Conservation (phyloP, 1,284 basidiomycete species). For the Heterobasidion irregulare region DNA sequence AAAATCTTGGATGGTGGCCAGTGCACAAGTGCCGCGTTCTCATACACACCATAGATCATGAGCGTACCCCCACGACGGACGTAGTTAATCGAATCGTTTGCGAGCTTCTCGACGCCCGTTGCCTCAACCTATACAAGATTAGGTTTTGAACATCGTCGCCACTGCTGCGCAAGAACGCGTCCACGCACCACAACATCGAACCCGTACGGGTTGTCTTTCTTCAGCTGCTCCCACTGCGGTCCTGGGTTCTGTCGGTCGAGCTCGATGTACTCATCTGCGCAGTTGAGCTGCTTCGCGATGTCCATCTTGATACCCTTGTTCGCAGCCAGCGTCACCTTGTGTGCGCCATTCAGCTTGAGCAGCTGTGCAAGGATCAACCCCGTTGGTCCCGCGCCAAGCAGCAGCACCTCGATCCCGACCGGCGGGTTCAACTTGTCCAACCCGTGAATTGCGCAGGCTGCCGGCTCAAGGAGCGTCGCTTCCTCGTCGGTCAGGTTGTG, state of each 20-base stretch:
- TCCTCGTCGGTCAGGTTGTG: constrained; percentile 53
- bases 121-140: constrained; percentile 33
- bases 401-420: constrained; percentile 45
- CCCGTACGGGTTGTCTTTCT: constrained; percentile 50
- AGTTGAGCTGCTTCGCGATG: constrained; percentile 42
- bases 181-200: constrained; percentile 47
- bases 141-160: not conserved
- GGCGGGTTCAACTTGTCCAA: constrained; percentile 50
- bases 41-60: constrained; percentile 53
- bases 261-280: constrained; percentile 49
- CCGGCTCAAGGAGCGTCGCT: constrained; percentile 52
- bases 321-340: constrained; percentile 39
- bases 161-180: not conserved
- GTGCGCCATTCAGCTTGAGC: constrained; percentile 47
- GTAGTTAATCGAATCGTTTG: constrained; percentile 52
- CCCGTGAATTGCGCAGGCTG: constrained; percentile 57
- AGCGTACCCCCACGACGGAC: constrained; percentile 45
- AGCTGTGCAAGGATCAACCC: constrained; percentile 56
- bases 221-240: constrained; percentile 48
- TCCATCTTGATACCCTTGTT: constrained; percentile 56
- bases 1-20: constrained; percentile 59
- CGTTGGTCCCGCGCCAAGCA: constrained; percentile 44
- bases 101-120: constrained; percentile 50
- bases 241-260: constrained; percentile 42
- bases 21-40: constrained; percentile 41